Percentiles rank a stretch among this genome's conserved stretches.
Conservation (phyloP, 768 basidiomycete genomes). For the Mycena metata region DNA sequence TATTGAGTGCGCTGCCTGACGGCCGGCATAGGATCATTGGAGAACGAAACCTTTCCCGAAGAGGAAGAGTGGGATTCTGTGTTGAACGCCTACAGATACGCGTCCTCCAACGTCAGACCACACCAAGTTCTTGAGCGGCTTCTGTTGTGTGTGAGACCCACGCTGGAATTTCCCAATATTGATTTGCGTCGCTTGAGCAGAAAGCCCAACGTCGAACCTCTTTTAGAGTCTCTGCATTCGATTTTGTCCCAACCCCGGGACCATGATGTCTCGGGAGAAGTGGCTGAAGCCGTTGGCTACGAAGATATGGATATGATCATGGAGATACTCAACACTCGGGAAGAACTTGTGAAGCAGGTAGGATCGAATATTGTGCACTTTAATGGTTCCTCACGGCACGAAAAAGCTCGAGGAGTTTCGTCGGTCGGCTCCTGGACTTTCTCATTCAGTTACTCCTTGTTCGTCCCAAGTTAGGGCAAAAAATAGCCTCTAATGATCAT, state of each 20-base stretch:
- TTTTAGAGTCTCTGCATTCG: conserved; percentile 48
- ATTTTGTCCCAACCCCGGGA: conserved; percentile 66
- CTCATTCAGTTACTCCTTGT: conserved; percentile 10
- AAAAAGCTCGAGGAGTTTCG: conserved; percentile 30
- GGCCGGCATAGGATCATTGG: conserved; percentile 1
- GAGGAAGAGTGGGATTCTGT: conserved; percentile 36
- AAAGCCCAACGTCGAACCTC: conserved; percentile 43
- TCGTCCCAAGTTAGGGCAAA: conserved; percentile 3
- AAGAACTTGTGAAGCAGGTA: conserved; percentile 64
- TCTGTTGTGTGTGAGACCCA: conserved; percentile 35
- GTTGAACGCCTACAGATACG: conserved; percentile 26
- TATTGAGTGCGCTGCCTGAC: not conserved
- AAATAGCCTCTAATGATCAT: not conserved
- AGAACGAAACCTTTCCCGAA: conserved; percentile 11
- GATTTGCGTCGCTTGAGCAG: conserved; percentile 38
- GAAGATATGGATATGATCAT: conserved; percentile 85
- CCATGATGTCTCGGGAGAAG: conserved; percentile 82
- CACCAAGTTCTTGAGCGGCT: conserved; percentile 26
- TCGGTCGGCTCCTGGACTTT: conserved; percentile 11
- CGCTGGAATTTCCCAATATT: not conserved
- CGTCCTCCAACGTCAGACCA: conserved; percentile 5
- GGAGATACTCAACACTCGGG: conserved; percentile 75
- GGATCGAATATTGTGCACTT: conserved; percentile 36
- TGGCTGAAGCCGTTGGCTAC: conserved; percentile 87
- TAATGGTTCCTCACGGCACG: not conserved